A percentile compares a stretch with the other conserved stretches of the same genome.
Conservation (phyloP, 192 early-diverging fungal species). For the Backusella liffmaniae region DNA sequence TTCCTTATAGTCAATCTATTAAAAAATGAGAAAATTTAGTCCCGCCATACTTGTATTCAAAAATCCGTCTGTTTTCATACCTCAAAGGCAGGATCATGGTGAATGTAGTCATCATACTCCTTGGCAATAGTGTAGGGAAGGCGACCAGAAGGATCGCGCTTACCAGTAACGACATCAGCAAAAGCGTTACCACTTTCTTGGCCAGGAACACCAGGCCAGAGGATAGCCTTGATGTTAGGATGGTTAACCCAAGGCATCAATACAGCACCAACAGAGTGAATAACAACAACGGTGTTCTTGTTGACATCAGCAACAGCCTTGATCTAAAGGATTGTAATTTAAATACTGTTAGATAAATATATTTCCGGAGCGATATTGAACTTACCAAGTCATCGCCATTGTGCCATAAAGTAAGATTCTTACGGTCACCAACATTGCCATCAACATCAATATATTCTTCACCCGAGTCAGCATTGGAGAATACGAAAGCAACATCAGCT, state of each 20-base stretch:
- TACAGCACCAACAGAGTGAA: slow-evolving; percentile 56
- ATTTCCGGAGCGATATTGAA: not conserved
- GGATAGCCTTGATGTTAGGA: slow-evolving; percentile 58
- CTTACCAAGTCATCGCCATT: slow-evolving; percentile 52
- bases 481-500: slow-evolving; percentile 48
- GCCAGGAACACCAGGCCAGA: slow-evolving; percentile 59
- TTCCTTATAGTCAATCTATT: slow-evolving; percentile 56
- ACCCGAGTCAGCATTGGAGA: slow-evolving; percentile 28
- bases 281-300: slow-evolving; percentile 59
- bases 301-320: slow-evolving; percentile 48
- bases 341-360: not conserved
- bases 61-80: not conserved
- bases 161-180: slow-evolving; percentile 65
- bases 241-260: slow-evolving; percentile 58
- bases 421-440: slow-evolving; percentile 58
- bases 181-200: slow-evolving; percentile 66
- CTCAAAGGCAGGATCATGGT: not conserved
- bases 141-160: slow-evolving; percentile 57
- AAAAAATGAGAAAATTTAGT: not conserved
- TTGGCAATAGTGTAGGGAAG: slow-evolving; percentile 64
- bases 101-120: slow-evolving; percentile 39
- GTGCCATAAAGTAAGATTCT: slow-evolving; percentile 55
- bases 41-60: not conserved
- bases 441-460: slow-evolving; percentile 40
- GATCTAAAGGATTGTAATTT: slow-evolving; percentile 20